A percentile compares a stretch with the other conserved stretches of the same genome.
Evolutionary conservation across 1,284 basidiomycete species (phyloP).

Genomic region (Apiotrichum laibachii): DNA sequence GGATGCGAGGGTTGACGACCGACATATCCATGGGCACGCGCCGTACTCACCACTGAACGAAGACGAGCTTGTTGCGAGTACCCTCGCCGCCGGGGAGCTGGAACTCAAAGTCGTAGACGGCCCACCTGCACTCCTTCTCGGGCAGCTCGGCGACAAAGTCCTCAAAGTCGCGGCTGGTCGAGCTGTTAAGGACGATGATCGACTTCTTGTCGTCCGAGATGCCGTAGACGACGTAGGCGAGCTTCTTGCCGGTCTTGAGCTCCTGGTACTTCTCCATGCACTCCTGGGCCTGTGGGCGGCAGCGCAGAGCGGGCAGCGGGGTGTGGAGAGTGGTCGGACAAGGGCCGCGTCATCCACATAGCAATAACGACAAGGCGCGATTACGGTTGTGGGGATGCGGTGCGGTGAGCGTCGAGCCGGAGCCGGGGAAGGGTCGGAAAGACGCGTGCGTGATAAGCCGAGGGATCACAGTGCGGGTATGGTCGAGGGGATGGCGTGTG

Average conservation of each 20-base stretch:
- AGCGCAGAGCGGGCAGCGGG: background rate
- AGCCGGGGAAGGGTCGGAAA: too few species aligned
- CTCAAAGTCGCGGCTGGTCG: slow-evolving; percentile 62
- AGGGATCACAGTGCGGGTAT: too few species aligned
- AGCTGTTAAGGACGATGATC: slow-evolving; percentile 70
- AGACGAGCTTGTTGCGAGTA: slow-evolving; percentile 86
- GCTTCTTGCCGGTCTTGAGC: slow-evolving; percentile 79
- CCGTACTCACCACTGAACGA: slow-evolving; percentile 71
- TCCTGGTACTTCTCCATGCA: slow-evolving; percentile 68
- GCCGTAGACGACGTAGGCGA: slow-evolving; percentile 83
- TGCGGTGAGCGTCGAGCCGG: too few species aligned
- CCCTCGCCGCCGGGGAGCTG: slow-evolving; percentile 72
- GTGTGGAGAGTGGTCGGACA: too few species aligned
- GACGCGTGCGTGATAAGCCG: too few species aligned
- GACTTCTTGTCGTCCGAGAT: slow-evolving; percentile 66
- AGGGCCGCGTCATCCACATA: too few species aligned
- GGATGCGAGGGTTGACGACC: too few species aligned
- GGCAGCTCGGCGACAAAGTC: slow-evolving; percentile 76
- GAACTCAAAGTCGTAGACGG: slow-evolving; percentile 88
- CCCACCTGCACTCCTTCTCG: slow-evolving; percentile 75
- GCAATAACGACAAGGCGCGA: too few species aligned
- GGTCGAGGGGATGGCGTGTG: too few species aligned
- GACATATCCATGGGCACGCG: too few species aligned
- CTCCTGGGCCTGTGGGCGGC: slow-evolving; percentile 38
- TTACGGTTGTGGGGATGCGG: too few species aligned